Evolutionary conservation across 306 rosid genomes (phyloP).

Genomic region (Heteromeles arbutifolia): DNA sequence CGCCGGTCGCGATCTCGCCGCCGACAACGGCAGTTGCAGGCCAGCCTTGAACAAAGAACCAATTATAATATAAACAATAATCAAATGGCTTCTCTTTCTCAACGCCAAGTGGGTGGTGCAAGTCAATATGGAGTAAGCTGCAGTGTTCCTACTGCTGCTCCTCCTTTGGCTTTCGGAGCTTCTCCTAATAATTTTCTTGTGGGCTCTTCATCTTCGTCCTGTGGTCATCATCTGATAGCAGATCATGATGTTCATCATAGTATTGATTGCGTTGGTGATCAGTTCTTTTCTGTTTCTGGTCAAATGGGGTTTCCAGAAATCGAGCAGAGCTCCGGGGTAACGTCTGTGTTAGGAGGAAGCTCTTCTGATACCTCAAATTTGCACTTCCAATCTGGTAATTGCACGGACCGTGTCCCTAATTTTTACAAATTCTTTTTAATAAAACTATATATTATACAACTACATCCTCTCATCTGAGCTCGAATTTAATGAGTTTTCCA

Average conservation of each 20-base stretch:
- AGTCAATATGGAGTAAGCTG: conserved; percentile 16
- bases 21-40: conserved; percentile 85
- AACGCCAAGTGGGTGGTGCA: conserved; percentile 32
- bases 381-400: conserved; percentile 57
- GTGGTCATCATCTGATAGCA: conserved; percentile 11
- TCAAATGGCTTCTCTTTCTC: neutral
- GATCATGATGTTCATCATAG: conserved; percentile 2
- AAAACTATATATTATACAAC: neutral
- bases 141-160: neutral
- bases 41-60: conserved; percentile 39
- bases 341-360: conserved; percentile 29
- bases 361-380: conserved; percentile 36
- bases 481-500: neutral
- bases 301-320: conserved; percentile 52
- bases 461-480: neutral
- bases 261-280: conserved; percentile 13
- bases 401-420: conserved; percentile 11
- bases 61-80: neutral
- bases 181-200: conserved; percentile 7
- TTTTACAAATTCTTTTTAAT: neutral
- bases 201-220: conserved; percentile 41
- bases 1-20: conserved; percentile 93
- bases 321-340: conserved; percentile 36
- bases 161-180: conserved; percentile 15
- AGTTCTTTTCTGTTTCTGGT: conserved; percentile 33